Base-by-base conservation (phyloP, 108 stramenopile genomes). In the Nannochloropsis salina region DNA sequence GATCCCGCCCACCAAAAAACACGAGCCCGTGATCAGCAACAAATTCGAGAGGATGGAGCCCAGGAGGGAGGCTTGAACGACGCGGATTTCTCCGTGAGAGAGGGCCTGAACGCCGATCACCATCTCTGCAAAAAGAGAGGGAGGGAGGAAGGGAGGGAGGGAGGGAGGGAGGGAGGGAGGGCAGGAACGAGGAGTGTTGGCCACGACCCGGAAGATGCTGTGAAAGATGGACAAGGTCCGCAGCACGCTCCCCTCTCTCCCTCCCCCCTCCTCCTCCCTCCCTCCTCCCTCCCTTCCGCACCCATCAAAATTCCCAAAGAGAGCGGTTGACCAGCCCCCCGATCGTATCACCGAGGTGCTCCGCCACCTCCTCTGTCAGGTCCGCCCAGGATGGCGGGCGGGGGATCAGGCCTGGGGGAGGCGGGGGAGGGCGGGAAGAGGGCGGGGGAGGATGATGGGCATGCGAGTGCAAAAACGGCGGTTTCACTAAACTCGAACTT, bases 321-420 rank as follows among this genome's bases (percentile, higher is more conserved):
- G 95, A 45, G 96, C 97, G n/a, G 92, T 98, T 98, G 90, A 98
- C 86, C 42, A 98, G 89, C 61, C 97, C 97, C 10, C 96, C 97
- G 83, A 96, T 93, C 3, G 95, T 93, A 80, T 97, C 93, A 85
- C 96, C 97, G 20, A 97, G 97, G 90, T 99, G 97, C 18, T 95
- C 90, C 1, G 97, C 95, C 8, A 98, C 91, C 89, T 97, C 96
- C 91, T 99, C 98, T 43, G 98, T 99, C 87, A 96, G 96, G 79
- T 96, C 96, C 44, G 97, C 97, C 15, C 97, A 88, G 84, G 97
- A 92, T 42, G 93, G 88, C 4, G 98, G 96, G 22, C 97, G 88
- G 3, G 98, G 98, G 81, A 97, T 90, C 94, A 97, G 94, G 79
- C 94, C 95, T 43, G 95, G 86, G 12, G 47, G 47, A 12, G 12